Conservation (phyloP, 805 yeast species). For the Myxozyma monticola region DNA sequence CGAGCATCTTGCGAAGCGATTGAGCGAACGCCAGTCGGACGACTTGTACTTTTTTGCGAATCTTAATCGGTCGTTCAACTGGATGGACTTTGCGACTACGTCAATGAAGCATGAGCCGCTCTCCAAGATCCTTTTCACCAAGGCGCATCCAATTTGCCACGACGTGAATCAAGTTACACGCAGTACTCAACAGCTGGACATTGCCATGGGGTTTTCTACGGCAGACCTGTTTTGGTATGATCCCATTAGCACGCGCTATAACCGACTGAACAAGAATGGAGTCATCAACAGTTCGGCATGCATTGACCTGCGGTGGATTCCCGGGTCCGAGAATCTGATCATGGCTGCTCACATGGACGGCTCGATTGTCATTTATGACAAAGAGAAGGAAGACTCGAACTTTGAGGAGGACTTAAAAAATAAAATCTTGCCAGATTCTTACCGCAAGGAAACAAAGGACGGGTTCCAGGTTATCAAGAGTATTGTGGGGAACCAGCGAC, state of each 20-base stretch:
- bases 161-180: constrained; percentile 40
- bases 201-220: constrained; percentile 60
- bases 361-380: constrained; percentile 52
- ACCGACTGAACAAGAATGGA: constrained; percentile 55
- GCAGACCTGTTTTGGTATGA: constrained; percentile 70
- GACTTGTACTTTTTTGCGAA: constrained; percentile 40
- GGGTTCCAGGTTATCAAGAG: constrained; percentile 28
- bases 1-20: constrained; percentile 39
- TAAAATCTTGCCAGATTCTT: constrained; percentile 10
- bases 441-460: constrained; percentile 11
- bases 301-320: constrained; percentile 50
- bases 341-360: constrained; percentile 67
- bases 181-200: constrained; percentile 44
- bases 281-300: constrained; percentile 47
- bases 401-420: constrained; percentile 12
- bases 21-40: constrained; percentile 35
- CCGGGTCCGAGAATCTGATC: constrained; percentile 46
- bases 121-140: constrained; percentile 41
- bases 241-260: constrained; percentile 49
- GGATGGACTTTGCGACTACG: constrained; percentile 37
- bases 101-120: constrained; percentile 40
- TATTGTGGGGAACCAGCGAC: constrained; percentile 18
- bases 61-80: constrained; percentile 39
- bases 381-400: constrained; percentile 49
- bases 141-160: constrained; percentile 44